Evolutionary conservation across 176 grass and related monocot genomes (phyloP), one percentile per base, ranked within the genome.

Genomic region (Oryza glaberrima): DNA sequence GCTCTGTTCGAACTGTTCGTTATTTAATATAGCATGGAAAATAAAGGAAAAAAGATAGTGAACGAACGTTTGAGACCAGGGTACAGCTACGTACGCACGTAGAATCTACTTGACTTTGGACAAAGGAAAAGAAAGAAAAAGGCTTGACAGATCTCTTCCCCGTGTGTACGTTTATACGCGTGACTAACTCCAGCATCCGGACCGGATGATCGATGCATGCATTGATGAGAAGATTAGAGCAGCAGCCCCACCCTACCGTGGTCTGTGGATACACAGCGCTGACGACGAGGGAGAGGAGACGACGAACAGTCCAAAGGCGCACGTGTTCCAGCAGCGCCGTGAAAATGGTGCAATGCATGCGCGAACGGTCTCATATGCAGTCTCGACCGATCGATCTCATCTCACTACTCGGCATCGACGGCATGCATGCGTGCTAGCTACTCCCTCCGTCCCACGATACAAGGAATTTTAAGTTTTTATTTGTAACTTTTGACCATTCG

Each of bases 241-340:
- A 2, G 6, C 54, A 58, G 54, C 54, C 54, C 54, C 19, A 17
- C 54, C 52, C 19, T n/a, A 58, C 17, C 19, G 7, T 22, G 44
- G 46, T 23, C 72, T 11, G 22, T 49, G 23, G 45, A 51, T 65
- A 7, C 40, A 45, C 48, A 58, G 47, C 66, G 28, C 67, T 13
- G 32, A 69, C 11, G 43, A 44, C 11, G 43, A 44, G 51, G 20
- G 73, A 20, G 54, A n/a, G 54, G 54, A 58, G 81, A 44, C 49
- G 12, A 28, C 45, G 22, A 49, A 38, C 19, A 15, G 23, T 76
- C 25, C n/a, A 41, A 84, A 65, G 3, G 10, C 7, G 82, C 83
- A 90, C 73, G 83, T 86, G 78, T 9, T 78, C 67, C n/a, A 35
- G 75, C 73, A 26, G 64, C 54, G 46, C 23, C 36, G 36, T 73